Evolutionary conservation across 208 protist species (phyloP).

Genomic region (Crithidia acanthocephali): DNA sequence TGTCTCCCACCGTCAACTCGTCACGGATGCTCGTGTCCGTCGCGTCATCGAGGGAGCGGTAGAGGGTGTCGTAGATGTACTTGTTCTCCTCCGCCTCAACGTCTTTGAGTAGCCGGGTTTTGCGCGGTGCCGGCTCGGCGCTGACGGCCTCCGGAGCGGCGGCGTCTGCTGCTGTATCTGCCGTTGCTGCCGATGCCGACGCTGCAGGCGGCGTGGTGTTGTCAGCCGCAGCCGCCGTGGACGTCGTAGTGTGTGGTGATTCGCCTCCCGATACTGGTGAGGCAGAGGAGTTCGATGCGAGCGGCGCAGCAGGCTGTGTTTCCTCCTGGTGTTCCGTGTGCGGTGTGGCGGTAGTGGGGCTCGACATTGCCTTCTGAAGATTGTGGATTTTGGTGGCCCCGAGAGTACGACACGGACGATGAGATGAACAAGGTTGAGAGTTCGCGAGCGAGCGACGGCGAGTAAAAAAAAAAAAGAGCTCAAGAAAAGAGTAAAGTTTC

Average conservation of each 20-base stretch:
- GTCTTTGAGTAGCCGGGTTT: conserved; percentile 56
- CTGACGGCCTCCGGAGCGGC: not conserved
- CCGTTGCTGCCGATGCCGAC: not conserved
- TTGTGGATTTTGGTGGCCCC: not conserved
- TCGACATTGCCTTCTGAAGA: not conserved
- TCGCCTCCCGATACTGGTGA: not conserved
- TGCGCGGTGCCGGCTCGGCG: conserved; percentile 12
- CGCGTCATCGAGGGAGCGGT: conserved; percentile 56
- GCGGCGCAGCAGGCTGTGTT: not conserved
- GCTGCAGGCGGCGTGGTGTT: not conserved
- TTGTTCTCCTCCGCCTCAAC: conserved; percentile 68
- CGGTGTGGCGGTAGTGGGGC: not conserved
- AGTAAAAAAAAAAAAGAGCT: too few species aligned
- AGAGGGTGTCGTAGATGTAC: conserved; percentile 65
- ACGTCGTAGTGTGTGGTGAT: not conserved
- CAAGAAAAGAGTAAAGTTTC: too few species aligned
- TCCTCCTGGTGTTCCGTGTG: not conserved
- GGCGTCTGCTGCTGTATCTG: not conserved
- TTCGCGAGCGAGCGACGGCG: too few species aligned
- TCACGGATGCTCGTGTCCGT: conserved; percentile 26
- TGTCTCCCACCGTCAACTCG: conserved; percentile 51
- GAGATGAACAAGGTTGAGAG: too few species aligned
- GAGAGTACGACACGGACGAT: too few species aligned
- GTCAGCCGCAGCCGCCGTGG: not conserved
- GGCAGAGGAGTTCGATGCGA: too few species aligned